Evolutionary conservation across 106 monocot species (phyloP), one percentile per base, ranked within the genome.

Genomic region (Platanthera zijinensis): DNA sequence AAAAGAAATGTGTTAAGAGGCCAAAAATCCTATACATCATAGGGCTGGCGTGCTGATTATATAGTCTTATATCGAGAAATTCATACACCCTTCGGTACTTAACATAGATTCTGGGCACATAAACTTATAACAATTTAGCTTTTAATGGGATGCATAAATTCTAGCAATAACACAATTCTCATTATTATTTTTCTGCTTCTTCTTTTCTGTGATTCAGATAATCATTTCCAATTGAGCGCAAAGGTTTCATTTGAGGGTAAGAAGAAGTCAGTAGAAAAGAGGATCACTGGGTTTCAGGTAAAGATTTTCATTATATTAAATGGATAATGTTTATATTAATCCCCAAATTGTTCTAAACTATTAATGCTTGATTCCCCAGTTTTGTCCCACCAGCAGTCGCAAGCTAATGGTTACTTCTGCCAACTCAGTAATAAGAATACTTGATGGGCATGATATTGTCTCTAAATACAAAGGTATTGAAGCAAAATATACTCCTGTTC

Each of bases 241-340:
- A 78, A 84, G 62, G 39, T 92, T 48, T 80, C 76, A 8, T 74
- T 90, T 15, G 79, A 80, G 50, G 79, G 89, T 14, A 91, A 87
- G 79, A 97, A 88, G 86, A 97, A 91, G 74, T 91, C 84, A 10
- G 72, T 73, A 57, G 80, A 75, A 56, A 89, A 84, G 64, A 86
- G 89, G 82, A 90, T 97, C 51, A 97, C 94, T 14, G 84, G 94
- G 19, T 86, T 97, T 79, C 87, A 97, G 94, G 96, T 97, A 81
- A 3, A 52, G 50, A 57, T 77, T 61, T 76, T 11, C 47, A 72
- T 51, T 72, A 7, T 22, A 51, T 50, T 50, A 72, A 25, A 9
- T 66, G 32, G 18, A 18, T 51, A 51, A 72, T 51, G 3, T 22
- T 19, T 72, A 8, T 51, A 46, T 72, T 50, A 3, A 51, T 51